Base-by-base conservation (phyloP, 2,329 filamentous ascomycete species). In the Dryadomyces sulphureus region DNA sequence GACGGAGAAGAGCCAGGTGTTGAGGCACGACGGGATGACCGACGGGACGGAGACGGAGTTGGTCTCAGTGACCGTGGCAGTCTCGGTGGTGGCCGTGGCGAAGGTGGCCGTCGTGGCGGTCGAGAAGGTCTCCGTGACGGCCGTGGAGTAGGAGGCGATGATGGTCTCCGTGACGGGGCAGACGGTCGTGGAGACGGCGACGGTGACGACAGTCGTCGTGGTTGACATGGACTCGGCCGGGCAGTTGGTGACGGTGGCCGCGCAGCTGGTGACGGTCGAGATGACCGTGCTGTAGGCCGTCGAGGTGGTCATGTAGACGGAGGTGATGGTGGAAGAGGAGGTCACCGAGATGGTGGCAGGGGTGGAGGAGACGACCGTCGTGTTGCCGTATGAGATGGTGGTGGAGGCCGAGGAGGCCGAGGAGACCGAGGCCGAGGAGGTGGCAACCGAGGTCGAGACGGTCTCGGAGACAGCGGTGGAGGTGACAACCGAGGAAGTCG, bases 1-100 rank as follows among this genome's bases (percentile, higher is more conserved):
- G 43, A 83, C 75, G 50, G 72, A 65, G 60, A 77, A 75, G 57
- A 94, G 66, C 85, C 87, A 95, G 57, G 88, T 93, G 75, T 90
- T 92, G 66, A 96, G 69, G 71, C 90, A 96, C 59, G 78, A 78
- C 52, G 90, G 89, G 43, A 95, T 81, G 41, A 89, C 75, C 22
- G 70, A 65, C 48, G 88, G 87, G 34, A 54, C 54, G 35, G 61
- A 49, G 22, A 61, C 55, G 32, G 56, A 59, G 52, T 58, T 62
- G 51, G 57, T 54, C 22, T 58, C 54, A 20, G 65, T 62, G 20
- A 21, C 32, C 5, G 19, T 7, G 43, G 71, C 72, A 2, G 68
- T 69, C 49, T 66, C 67, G 52, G 59, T 65, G 53, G 65, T 57
- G 57, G 64, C 22, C 5, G 39, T 30, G 24, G 20, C 14, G 12